Evolutionary conservation across 257 asterid species (phyloP), one percentile per base, ranked within the genome.

Genomic region (Solanum arcanum): DNA sequence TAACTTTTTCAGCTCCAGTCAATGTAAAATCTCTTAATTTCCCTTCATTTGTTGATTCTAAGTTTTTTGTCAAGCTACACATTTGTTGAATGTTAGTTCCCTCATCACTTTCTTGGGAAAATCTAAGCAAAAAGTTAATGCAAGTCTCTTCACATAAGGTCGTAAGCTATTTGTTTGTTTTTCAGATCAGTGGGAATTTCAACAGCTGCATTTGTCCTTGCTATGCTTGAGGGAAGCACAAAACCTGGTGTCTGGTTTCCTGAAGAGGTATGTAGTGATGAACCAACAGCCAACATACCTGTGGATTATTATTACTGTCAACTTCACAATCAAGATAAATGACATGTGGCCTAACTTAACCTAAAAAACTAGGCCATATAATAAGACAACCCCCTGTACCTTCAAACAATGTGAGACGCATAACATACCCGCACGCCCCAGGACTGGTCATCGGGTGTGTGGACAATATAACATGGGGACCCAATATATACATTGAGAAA

Each of bases 241-340:
- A 91, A 92, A 77, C 98, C 98, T 9, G 98, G 98, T 33, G 98
- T 97, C 89, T 97, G 99, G 98, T 97, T 97, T 86, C 98, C 98
- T 0, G 99, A 94, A 93, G 99, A 95, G 98, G 98, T 95, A 90
- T 33, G 46, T 49, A 49, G 6, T 78, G 68, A 44, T 1, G 42
- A 42, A 56, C 33, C 41, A 72, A 69, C 76, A 2, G 12, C 12
- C 0, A 1, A 62, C n/a, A 47, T 39, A 33, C 62, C 52, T 74
- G 25, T 74, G 52, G 27, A 21, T 74, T 6, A 3, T 21, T 74
- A 0, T 21, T 74, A 16, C 4, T 74, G 20, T 39, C 82, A 39
- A 39, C 82, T 74, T 74, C 1, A 74, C 31, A 21, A 21, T 1
- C 1, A 74, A 5, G 52, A 20, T 21, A 39, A 37, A 21, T 74